Evolutionary conservation across 768 basidiomycete genomes (phyloP).

Genomic region (Basidioascus undulatus): DNA sequence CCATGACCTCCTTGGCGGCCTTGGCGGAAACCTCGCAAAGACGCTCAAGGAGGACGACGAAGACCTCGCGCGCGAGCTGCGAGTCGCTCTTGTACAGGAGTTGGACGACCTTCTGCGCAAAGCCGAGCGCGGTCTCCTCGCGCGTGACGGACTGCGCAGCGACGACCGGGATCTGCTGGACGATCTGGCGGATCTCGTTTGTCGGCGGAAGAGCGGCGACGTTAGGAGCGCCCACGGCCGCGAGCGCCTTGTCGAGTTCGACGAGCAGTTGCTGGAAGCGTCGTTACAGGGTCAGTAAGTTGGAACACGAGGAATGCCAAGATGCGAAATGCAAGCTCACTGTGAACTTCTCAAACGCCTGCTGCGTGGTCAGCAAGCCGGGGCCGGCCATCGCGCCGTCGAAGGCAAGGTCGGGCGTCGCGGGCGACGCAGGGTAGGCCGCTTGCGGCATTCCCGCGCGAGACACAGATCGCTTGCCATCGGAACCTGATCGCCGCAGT

Average conservation of each 20-base stretch:
- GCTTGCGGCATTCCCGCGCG: too few species aligned
- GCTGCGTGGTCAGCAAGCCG: conserved; percentile 33
- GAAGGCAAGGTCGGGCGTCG: background rate
- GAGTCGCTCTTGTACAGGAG: conserved; percentile 70
- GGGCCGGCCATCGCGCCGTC: conserved; percentile 5
- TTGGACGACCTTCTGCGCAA: conserved; percentile 94
- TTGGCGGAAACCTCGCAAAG: conserved; percentile 73
- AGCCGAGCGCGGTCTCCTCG: conserved; percentile 64
- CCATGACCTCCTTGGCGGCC: conserved; percentile 86
- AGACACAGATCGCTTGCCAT: too few species aligned
- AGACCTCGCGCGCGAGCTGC: conserved; percentile 75
- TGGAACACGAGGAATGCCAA: background rate
- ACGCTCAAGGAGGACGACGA: conserved; percentile 66
- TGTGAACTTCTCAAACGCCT: conserved; percentile 74
- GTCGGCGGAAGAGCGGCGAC: conserved; percentile 48
- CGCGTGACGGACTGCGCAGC: conserved; percentile 57
- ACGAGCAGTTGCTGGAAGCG: conserved; percentile 25
- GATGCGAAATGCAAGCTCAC: conserved; percentile 26
- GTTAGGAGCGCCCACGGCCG: conserved; percentile 46
- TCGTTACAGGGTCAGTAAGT: conserved; percentile 5
- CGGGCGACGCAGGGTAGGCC: background rate
- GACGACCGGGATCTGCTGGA: conserved; percentile 57
- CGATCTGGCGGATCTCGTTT: conserved; percentile 62
- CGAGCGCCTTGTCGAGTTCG: conserved; percentile 60
- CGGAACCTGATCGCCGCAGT: too few species aligned